These are phyloP conservation scores for Solanum peruvianum DNA, from an alignment of 257 asterid genomes.

Conservation along the genomic window DNA sequence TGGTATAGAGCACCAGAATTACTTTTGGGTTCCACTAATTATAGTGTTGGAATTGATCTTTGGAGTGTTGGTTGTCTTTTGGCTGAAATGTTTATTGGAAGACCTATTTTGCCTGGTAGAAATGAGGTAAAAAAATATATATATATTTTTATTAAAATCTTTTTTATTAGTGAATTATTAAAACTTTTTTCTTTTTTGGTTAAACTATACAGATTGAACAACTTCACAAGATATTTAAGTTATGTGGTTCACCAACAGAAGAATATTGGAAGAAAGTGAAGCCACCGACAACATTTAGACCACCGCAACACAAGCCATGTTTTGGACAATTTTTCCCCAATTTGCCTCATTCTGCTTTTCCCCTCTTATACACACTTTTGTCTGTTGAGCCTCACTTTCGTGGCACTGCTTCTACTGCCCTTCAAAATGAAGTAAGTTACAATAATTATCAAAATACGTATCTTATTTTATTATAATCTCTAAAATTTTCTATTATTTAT, in stretches of 20 bases:
- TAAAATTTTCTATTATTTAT: no score
- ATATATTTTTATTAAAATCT: no score
- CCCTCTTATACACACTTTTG: constrained; percentile 43
- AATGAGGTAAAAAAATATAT: constrained; percentile 40
- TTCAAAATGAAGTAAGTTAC: constrained; percentile 41
- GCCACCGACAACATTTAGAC: constrained; percentile 65
- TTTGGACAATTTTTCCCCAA: constrained; percentile 37
- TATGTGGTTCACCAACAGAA: constrained; percentile 74
- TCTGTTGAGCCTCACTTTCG: constrained; percentile 51
- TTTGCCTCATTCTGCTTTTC: constrained; percentile 40
- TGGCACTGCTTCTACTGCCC: constrained; percentile 48
- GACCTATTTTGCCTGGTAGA: constrained; percentile 74
- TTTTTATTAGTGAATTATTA: not conserved
- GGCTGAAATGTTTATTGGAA: constrained; percentile 61
- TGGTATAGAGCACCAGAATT: constrained; percentile 90
- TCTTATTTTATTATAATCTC: no score
- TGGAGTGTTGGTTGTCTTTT: constrained; percentile 82
- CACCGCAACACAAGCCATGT: constrained; percentile 43
- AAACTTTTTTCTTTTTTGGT: not conserved
- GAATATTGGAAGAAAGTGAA: constrained; percentile 69
- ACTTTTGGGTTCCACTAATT: constrained; percentile 59
- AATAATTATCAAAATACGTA: not conserved
- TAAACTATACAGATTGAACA: constrained; percentile 47
- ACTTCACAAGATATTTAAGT: constrained; percentile 72
- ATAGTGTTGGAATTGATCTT: constrained; percentile 72